Evolutionary conservation across 2,329 filamentous ascomycete genomes (phyloP).

Genomic region (Chaetoscypha palmicola): DNA sequence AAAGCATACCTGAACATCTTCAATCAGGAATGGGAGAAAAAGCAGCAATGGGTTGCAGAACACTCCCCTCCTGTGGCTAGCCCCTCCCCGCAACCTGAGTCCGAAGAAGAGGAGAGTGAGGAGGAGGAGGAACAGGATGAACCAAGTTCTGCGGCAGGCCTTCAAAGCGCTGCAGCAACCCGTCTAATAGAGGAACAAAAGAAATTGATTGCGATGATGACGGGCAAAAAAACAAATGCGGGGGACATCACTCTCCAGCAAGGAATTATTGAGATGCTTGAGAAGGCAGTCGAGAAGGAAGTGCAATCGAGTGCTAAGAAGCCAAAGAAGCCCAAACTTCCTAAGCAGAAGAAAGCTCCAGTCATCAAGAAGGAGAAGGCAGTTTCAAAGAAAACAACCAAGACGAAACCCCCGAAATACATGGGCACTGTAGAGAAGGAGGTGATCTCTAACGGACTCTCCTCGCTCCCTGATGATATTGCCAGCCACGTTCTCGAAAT

Average conservation of each 20-base stretch:
- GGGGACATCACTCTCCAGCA: constrained; percentile 28
- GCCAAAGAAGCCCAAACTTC: constrained; percentile 48
- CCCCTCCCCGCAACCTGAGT: constrained; percentile 59
- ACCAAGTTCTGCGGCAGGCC: constrained; percentile 31
- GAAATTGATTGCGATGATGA: constrained; percentile 49
- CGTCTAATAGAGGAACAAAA: constrained; percentile 47
- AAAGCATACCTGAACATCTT: constrained; percentile 70
- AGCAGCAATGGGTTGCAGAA: constrained; percentile 72
- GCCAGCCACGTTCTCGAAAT: constrained; percentile 78
- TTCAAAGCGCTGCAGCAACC: constrained; percentile 33
- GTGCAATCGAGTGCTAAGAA: constrained; percentile 30
- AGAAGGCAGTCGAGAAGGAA: constrained; percentile 40
- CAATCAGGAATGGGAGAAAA: constrained; percentile 66
- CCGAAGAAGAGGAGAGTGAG: constrained; percentile 63
- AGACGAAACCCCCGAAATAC: constrained; percentile 31
- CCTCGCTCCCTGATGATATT: constrained; percentile 68
- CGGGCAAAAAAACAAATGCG: constrained; percentile 46
- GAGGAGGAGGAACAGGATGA: constrained; percentile 53
- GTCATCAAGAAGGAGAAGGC: constrained; percentile 37
- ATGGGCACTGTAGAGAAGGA: constrained; percentile 81
- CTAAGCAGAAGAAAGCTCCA: constrained; percentile 35
- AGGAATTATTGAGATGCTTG: constrained; percentile 58
- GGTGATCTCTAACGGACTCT: constrained; percentile 79
- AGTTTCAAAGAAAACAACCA: constrained; percentile 38
- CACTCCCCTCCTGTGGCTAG: constrained; percentile 61